phyloP scores from a whole-genome alignment of 495 filamentous ascomycete genomes.

The Oidiodendron maius region DNA sequence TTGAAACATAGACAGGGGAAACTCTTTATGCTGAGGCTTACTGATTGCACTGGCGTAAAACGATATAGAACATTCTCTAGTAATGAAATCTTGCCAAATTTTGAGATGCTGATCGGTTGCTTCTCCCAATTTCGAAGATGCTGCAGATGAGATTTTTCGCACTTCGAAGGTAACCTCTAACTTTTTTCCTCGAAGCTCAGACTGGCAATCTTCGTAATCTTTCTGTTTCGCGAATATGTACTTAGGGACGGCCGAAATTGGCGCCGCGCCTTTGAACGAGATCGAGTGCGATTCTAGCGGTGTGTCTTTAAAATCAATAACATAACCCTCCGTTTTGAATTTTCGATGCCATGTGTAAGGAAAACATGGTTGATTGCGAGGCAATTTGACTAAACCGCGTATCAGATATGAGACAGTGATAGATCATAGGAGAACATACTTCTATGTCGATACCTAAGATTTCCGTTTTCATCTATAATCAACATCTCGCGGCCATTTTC shows the following conservation, averaged over 20 bases:
- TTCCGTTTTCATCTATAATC: slow-evolving; percentile 1
- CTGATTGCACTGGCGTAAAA: slow-evolving; percentile 1
- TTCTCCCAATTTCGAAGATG: not conserved
- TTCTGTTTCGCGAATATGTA: slow-evolving; percentile 3
- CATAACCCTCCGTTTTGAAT: not conserved
- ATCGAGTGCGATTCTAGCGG: not conserved
- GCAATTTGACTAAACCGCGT: not conserved
- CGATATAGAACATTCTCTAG: slow-evolving; percentile 1
- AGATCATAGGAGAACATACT: not conserved
- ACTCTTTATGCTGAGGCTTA: slow-evolving; percentile 4
- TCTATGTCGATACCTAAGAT: not conserved
- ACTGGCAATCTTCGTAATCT: slow-evolving; percentile 5
- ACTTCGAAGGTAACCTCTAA: slow-evolving; percentile 5
- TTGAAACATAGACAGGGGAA: slow-evolving; percentile 3
- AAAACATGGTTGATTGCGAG: not conserved
- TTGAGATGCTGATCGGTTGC: slow-evolving; percentile 8
- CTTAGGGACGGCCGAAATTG: not conserved
- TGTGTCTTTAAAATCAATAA: slow-evolving; percentile 2
- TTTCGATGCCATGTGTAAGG: slow-evolving; percentile 6
- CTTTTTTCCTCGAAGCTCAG: slow-evolving; percentile 3
- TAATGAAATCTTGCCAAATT: slow-evolving; percentile 4
- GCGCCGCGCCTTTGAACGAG: not conserved
- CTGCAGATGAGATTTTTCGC: not conserved
- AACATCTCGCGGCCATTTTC: slow-evolving; percentile 1
- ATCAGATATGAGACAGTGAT: not conserved